phyloP scores from a whole-genome alignment of 495 filamentous ascomycete species.

The Thermochaetoides thermophila region DNA sequence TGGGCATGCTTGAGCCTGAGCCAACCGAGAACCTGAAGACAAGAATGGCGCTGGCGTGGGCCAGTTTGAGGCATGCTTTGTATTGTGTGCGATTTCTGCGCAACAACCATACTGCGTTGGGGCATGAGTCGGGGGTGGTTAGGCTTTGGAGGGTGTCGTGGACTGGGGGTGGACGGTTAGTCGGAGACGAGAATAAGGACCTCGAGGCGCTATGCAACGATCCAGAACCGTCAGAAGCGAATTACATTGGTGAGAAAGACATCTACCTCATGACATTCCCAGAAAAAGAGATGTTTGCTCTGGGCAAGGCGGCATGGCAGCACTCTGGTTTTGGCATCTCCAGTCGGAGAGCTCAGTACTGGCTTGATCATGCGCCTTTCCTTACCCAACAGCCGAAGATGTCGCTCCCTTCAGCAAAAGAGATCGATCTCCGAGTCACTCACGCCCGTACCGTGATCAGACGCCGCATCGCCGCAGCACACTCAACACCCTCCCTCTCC shows the following conservation, averaged over 20 bases:
- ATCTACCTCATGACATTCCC: slow-evolving; percentile 10
- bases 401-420: background rate
- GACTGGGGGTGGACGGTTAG: too few species aligned
- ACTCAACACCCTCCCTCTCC: background rate
- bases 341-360: slow-evolving; percentile 11
- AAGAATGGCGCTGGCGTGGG: background rate
- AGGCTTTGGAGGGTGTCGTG: too few species aligned
- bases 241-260: slow-evolving; percentile 5
- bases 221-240: too few species aligned
- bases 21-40: background rate
- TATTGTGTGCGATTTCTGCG: too few species aligned
- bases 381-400: background rate
- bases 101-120: too few species aligned
- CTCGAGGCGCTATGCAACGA: too few species aligned
- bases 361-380: slow-evolving; percentile 7
- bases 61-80: too few species aligned
- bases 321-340: slow-evolving; percentile 19
- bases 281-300: background rate
- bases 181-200: too few species aligned
- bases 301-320: slow-evolving; percentile 16
- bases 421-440: background rate
- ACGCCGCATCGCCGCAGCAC: background rate
- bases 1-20: background rate
- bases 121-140: too few species aligned
- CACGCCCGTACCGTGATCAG: background rate